Evolutionary conservation across 2,329 filamentous ascomycete genomes (phyloP), one percentile per base, ranked within the genome.

Genomic region (Monosporascus sp.): DNA sequence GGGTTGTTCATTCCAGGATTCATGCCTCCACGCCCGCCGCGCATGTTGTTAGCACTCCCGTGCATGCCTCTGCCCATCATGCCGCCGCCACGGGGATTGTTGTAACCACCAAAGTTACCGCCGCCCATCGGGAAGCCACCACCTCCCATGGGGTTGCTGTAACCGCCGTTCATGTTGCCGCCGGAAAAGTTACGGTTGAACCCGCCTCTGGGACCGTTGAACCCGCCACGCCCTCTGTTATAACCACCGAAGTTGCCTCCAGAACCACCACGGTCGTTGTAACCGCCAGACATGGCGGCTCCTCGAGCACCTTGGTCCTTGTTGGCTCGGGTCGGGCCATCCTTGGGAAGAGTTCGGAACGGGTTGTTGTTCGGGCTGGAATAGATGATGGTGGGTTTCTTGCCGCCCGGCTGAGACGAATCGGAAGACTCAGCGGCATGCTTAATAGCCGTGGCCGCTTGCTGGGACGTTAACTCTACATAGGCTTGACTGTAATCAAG

Each of bases 321-420:
- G 38, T 79, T 85, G 53, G 76, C 78, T 27, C 89, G 83, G 61
- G 81, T 80, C 0, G 89, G 90, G 0, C 88, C 86, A 67, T 96
- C 92, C 73, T 96, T 96, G 18, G 91, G 92, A 5, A 95, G 74
- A 0, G 91, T 97, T 59, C 88, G 86, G 81, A 96, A 97, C 0
- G 92, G 91, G 68, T 97, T 97, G 60, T 81, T 79, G 47, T 83
- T 81, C 0, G 90, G 85, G 58, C 83, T 86, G 50, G 88, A 88
- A 74, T 91, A 97, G 54, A 83, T 82, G 47, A 89, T 83, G 1
- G 78, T 81, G 59, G 88, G 81, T 66, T 89, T 89, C 69, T 92
- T 92, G 57, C 78, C 86, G 63, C 69, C 77, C 52, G 72, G 74
- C 59, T 76, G 76, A 52, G 70, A 73, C 20, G 79, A 78, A 54